Evolutionary conservation across 805 yeast species (phyloP), one percentile per base, ranked within the genome.

Genomic region (Debaryomyces castellii): DNA sequence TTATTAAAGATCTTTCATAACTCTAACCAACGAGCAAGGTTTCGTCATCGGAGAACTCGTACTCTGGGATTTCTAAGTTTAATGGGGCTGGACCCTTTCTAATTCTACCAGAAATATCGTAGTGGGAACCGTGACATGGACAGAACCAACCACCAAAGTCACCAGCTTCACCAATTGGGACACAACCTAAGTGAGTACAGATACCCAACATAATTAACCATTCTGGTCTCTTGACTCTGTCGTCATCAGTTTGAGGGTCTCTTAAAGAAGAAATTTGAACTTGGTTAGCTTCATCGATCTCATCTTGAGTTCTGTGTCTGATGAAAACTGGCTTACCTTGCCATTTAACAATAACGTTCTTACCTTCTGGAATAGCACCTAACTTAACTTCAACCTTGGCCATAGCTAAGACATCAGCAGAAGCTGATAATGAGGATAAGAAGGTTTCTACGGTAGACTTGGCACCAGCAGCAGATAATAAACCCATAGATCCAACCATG

Each of bases 61-160:
- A 94, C 60, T 81, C 78, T 61, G 99, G 99, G 62, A 94, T 80
- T 80, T 94, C 99, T 78, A 94, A 83, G 81, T 94, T 94, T 73
- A 89, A 82, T 66, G 99, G 99, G 68, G 99, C 99, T 61, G 99
- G 99, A 61, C 99, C 99, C 79, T 83, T 92, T 85, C 99, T 89
- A 70, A 94, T 92, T 85, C 99, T 92, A 73, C 99, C 99, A 54
- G 97, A 91, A 77, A 95, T 95, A 77, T 94, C 99, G 76, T 94
- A 94, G 75, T 95, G 99, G 67, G 98, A 92, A 82, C 99, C 99
- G 81, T 95, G 99, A 80, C 99, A 94, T 57, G 99, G 99, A 76
- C 99, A 94, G 92, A 94, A 94, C 99, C 99, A 94, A 71, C 99
- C 99, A 71, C 97, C 98, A 62, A 82, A 94, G 74, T 94, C 99